A percentile compares a stretch with the other conserved stretches of the same genome.
Conservation (phyloP, 2,329 filamentous ascomycete species). For the Bipolaris cookei region DNA sequence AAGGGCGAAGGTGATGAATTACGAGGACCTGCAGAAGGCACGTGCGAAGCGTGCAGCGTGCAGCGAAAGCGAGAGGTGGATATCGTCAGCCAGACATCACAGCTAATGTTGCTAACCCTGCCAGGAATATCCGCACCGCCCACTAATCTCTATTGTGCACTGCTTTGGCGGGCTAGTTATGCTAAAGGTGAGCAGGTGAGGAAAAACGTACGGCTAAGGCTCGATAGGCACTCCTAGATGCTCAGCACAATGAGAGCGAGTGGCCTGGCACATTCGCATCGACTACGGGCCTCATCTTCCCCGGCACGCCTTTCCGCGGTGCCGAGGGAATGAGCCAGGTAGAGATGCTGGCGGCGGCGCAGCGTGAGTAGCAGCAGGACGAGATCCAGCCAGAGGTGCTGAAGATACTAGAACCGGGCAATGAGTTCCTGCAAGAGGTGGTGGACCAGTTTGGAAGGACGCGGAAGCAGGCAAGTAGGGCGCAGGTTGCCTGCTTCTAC, state of each 20-base stretch:
- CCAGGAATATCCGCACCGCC: conserved; percentile 26
- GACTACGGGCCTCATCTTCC: conserved; percentile 32
- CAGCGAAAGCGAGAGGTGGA: conserved; percentile 28
- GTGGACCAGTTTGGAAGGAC: conserved; percentile 26
- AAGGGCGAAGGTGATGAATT: background rate
- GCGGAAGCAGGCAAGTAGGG: conserved; percentile 24
- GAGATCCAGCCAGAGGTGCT: too few relatives aligned
- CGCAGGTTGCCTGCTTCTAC: conserved; percentile 31
- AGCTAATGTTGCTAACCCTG: conserved; percentile 6
- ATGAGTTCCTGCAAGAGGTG: conserved; percentile 31
- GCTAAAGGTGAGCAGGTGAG: conserved; percentile 27
- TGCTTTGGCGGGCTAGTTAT: conserved; percentile 37
- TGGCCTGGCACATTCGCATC: conserved; percentile 30
- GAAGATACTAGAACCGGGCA: conserved; percentile 29
- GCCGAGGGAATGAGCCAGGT: conserved; percentile 29
- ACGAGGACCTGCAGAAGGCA: background rate
- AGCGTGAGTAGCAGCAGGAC: too few relatives aligned
- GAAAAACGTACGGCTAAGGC: background rate
- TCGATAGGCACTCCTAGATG: conserved; percentile 26
- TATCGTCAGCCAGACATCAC: too few relatives aligned
- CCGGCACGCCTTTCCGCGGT: conserved; percentile 36
- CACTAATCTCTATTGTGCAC: conserved; percentile 35
- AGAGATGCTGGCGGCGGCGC: too few relatives aligned
- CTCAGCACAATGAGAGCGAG: conserved; percentile 18
- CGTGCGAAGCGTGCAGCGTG: conserved; percentile 1